Evolutionary conservation across 1,284 basidiomycete species (phyloP).

Genomic region (Ganoderma sinense): DNA sequence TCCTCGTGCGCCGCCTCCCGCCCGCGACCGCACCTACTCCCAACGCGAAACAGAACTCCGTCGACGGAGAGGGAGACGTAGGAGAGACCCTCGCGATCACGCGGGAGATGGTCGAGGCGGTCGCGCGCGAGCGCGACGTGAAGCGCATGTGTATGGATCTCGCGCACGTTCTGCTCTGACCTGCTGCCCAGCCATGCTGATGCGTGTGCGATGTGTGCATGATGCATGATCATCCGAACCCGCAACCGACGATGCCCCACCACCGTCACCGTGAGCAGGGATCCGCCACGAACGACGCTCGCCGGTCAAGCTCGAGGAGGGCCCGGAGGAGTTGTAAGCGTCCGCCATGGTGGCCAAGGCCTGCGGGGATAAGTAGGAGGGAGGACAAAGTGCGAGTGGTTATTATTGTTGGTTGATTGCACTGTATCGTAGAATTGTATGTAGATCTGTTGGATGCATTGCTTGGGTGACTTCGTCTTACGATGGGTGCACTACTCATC

Average conservation of each 20-base stretch:
- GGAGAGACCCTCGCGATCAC: slow-evolving; percentile 60
- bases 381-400: neutral
- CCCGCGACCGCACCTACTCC: neutral
- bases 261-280: slow-evolving; percentile 2
- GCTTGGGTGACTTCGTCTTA: neutral
- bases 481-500: neutral
- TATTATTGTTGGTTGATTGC: neutral
- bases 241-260: neutral
- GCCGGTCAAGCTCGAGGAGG: neutral
- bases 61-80: slow-evolving; percentile 36
- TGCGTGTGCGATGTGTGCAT: neutral
- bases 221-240: neutral
- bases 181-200: neutral
- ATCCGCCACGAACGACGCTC: neutral
- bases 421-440: neutral
- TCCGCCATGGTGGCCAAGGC: slow-evolving; percentile 19
- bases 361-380: slow-evolving; percentile 4
- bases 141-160: slow-evolving; percentile 70
- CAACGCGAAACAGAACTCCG: slow-evolving; percentile 11
- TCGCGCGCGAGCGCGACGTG: slow-evolving; percentile 67
- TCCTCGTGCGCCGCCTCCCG: slow-evolving; percentile 54
- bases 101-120: slow-evolving; percentile 74
- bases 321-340: slow-evolving; percentile 20
- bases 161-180: slow-evolving; percentile 57
- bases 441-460: neutral